Percentiles rank a stretch among this genome's conserved stretches.
Evolutionary conservation across 2,329 filamentous ascomycete species (phyloP).

Genomic region (Pseudofabraea citricarpa): DNA sequence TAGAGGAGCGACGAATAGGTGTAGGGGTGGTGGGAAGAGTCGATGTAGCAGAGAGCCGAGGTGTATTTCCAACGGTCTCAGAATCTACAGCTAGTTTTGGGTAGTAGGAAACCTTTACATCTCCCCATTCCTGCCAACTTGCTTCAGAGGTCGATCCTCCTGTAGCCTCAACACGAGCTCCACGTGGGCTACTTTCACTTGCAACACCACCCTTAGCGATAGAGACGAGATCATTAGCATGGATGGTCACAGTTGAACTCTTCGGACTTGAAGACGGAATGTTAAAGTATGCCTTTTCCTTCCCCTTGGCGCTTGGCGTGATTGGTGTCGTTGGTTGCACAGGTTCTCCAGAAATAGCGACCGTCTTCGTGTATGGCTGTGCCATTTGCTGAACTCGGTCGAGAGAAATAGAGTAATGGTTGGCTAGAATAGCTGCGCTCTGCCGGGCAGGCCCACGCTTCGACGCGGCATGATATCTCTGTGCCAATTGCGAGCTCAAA

Average conservation of each 20-base stretch:
- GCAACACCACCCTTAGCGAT: constrained; percentile 56
- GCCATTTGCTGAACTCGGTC: constrained; percentile 84
- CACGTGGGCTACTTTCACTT: constrained; percentile 26
- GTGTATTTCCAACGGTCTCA: constrained; percentile 16
- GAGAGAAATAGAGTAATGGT: constrained; percentile 76
- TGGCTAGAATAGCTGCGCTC: constrained; percentile 69
- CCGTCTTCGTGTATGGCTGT: constrained; percentile 73
- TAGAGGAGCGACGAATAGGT: constrained; percentile 28
- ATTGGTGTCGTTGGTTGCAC: constrained; percentile 46
- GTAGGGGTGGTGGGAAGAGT: constrained; percentile 26
- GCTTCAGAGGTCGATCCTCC: constrained; percentile 25
- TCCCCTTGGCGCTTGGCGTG: constrained; percentile 62
- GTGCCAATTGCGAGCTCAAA: constrained; percentile 79
- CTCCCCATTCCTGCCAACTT: constrained; percentile 74
- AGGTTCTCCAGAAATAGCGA: constrained; percentile 41
- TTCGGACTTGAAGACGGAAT: constrained; percentile 35
- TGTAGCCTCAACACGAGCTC: constrained; percentile 23
- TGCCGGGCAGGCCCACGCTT: constrained; percentile 65
- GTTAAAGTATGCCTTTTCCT: constrained; percentile 58
- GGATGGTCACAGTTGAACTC: constrained; percentile 48
- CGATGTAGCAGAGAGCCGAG: constrained; percentile 22
- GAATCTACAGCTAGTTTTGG: constrained; percentile 28
- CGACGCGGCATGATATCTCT: constrained; percentile 86
- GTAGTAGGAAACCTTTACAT: constrained; percentile 79
- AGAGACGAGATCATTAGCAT: constrained; percentile 79